phyloP scores from a whole-genome alignment of 1,284 basidiomycete genomes.

The Ganoderma boninense region DNA sequence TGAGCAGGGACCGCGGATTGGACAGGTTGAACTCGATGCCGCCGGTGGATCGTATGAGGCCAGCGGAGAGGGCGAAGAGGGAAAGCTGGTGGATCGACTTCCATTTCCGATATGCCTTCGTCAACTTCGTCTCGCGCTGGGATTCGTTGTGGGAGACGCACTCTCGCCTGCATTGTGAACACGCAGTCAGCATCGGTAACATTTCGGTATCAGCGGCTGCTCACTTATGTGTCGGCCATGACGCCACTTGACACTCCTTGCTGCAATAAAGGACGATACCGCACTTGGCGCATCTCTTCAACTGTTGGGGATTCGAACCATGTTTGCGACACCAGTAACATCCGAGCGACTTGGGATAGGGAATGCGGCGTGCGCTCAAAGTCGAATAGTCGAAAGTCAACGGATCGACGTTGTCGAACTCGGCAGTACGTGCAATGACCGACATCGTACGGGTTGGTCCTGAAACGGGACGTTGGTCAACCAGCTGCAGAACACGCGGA shows the following conservation, averaged over 20 bases:
- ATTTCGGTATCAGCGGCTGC: not conserved
- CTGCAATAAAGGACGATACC: not conserved
- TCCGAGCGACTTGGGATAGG: not conserved
- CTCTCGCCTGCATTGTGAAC: not conserved
- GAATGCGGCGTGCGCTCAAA: not conserved
- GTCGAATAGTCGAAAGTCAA: conserved; percentile 4
- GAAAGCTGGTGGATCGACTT: not conserved
- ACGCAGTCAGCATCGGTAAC: not conserved
- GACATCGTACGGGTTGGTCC: not conserved
- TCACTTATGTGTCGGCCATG: conserved; percentile 9
- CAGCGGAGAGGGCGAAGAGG: not conserved
- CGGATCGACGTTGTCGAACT: not conserved
- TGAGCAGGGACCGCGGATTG: not conserved
- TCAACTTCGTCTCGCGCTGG: not conserved
- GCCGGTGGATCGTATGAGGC: not conserved
- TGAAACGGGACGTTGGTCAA: not conserved
- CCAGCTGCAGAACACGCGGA: not conserved
- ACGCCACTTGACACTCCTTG: conserved; percentile 2
- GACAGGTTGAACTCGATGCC: conserved; percentile 2
- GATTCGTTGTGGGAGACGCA: not conserved
- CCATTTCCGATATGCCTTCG: conserved; percentile 2
- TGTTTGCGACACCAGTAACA: not conserved
- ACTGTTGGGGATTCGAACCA: not conserved
- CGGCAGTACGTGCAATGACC: not conserved
- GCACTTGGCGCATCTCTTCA: conserved; percentile 6